Evolutionary conservation across 2,329 filamentous ascomycete genomes (phyloP).

Genomic region (Aspergillus unguis): DNA sequence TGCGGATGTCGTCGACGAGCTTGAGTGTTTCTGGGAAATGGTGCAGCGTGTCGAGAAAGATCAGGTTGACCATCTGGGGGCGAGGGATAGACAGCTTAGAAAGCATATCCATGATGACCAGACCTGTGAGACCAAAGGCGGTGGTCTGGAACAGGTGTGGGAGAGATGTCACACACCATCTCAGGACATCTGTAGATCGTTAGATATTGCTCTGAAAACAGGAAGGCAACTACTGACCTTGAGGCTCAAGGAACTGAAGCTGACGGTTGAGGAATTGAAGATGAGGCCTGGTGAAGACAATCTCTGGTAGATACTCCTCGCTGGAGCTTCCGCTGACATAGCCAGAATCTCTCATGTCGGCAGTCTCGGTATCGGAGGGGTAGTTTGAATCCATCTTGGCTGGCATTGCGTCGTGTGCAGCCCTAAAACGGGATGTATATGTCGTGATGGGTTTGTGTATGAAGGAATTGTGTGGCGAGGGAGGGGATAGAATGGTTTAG

Average conservation of each 20-base stretch:
- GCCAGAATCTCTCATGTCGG: constrained; percentile 58
- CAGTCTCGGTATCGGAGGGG: constrained; percentile 33
- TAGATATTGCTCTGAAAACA: constrained; percentile 15
- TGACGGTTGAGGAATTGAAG: constrained; percentile 87
- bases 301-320: constrained; percentile 63
- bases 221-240: constrained; percentile 49
- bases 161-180: constrained; percentile 87
- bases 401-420: constrained; percentile 32
- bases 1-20: constrained; percentile 69
- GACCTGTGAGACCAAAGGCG: constrained; percentile 75
- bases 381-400: constrained; percentile 37
- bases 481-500: constrained; percentile 14
- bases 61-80: constrained; percentile 49
- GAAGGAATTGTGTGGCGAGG: constrained; percentile 5
- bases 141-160: constrained; percentile 86
- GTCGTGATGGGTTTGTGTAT: constrained; percentile 1
- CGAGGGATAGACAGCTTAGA: constrained; percentile 49
- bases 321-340: constrained; percentile 65
- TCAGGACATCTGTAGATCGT: constrained; percentile 65
- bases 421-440: not conserved
- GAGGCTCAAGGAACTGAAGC: constrained; percentile 79
- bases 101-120: constrained; percentile 73
- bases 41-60: constrained; percentile 82
- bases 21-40: constrained; percentile 76
- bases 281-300: constrained; percentile 84